phyloP scores from a whole-genome alignment of 2,329 filamentous ascomycete species.

The Grosmannia penicillata region DNA sequence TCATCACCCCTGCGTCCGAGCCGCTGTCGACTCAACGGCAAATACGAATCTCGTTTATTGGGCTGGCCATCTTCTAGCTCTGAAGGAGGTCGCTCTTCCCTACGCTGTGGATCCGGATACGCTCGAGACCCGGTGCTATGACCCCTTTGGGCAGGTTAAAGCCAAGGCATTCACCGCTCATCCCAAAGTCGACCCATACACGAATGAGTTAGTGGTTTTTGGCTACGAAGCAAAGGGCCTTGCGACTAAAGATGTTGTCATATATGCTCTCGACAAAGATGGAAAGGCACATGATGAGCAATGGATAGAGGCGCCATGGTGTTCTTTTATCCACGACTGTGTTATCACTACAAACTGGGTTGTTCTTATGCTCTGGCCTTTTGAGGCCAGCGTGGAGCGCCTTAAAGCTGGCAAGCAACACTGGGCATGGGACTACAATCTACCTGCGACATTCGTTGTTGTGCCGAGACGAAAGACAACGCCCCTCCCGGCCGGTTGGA shows the following conservation, averaged over 20 bases:
- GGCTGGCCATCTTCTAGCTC: slow-evolving; percentile 35
- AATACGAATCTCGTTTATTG: slow-evolving; percentile 40
- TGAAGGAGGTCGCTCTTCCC: slow-evolving; percentile 36
- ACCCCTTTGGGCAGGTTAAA: slow-evolving; percentile 33
- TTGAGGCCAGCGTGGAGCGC: slow-evolving; percentile 19
- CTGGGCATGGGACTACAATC: slow-evolving; percentile 19
- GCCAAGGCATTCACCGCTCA: slow-evolving; percentile 34
- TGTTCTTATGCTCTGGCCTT: slow-evolving; percentile 14
- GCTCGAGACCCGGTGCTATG: slow-evolving; percentile 30
- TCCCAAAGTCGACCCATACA: slow-evolving; percentile 34
- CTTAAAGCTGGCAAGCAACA: slow-evolving; percentile 22
- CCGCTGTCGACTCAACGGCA: slow-evolving; percentile 20
- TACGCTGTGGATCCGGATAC: slow-evolving; percentile 33
- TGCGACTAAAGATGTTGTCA: slow-evolving; percentile 20
- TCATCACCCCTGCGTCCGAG: slow-evolving; percentile 6
- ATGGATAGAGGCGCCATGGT: slow-evolving; percentile 18
- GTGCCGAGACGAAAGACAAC: slow-evolving; percentile 8
- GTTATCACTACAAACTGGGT: slow-evolving; percentile 22
- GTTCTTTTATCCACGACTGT: slow-evolving; percentile 23
- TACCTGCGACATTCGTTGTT: slow-evolving; percentile 9
- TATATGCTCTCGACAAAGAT: slow-evolving; percentile 15
- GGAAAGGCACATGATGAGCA: slow-evolving; percentile 16
- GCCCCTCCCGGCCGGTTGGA: slow-evolving; percentile 11
- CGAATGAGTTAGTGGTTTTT: slow-evolving; percentile 24
- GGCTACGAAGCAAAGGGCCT: slow-evolving; percentile 24